These are phyloP conservation scores for Chaetomium sp. DNA, from an alignment of 2,329 filamentous ascomycete species.

Conservation along the genomic window DNA sequence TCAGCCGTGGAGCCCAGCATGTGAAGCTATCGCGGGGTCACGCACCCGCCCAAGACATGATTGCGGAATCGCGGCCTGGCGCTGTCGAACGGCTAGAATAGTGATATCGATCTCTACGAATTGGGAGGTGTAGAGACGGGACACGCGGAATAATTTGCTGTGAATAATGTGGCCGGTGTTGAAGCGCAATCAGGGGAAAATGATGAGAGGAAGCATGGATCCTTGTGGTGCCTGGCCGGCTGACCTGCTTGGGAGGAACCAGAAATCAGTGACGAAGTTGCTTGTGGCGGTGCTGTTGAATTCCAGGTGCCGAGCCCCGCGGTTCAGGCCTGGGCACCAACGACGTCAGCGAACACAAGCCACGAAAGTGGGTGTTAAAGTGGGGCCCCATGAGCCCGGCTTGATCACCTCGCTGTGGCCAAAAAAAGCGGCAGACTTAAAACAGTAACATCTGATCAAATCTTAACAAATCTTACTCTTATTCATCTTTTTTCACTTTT, in stretches of 20 bases:
- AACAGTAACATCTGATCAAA: no score
- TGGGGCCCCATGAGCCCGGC: neutral
- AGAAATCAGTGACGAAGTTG: conserved; percentile 21
- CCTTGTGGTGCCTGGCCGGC: conserved; percentile 5
- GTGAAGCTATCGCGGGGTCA: conserved; percentile 14
- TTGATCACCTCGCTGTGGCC: no score
- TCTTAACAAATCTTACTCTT: no score
- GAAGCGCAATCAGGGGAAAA: neutral
- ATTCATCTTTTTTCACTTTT: no score
- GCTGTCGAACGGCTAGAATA: neutral
- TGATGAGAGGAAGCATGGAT: neutral
- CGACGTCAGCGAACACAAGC: conserved; percentile 22
- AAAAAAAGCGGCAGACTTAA: no score
- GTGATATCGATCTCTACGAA: neutral
- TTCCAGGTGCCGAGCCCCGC: conserved; percentile 2
- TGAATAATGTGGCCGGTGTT: conserved; percentile 1
- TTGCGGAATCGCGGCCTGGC: conserved; percentile 20
- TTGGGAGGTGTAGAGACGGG: neutral
- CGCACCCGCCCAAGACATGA: conserved; percentile 45
- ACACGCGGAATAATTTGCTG: neutral
- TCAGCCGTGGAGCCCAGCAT: conserved; percentile 2
- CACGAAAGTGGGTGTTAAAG: neutral
- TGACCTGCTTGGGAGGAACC: neutral
- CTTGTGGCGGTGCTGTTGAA: conserved; percentile 23
- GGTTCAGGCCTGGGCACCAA: conserved; percentile 11